Conservation (phyloP, 306 rosid genomes). For the Glycine latifolia region DNA sequence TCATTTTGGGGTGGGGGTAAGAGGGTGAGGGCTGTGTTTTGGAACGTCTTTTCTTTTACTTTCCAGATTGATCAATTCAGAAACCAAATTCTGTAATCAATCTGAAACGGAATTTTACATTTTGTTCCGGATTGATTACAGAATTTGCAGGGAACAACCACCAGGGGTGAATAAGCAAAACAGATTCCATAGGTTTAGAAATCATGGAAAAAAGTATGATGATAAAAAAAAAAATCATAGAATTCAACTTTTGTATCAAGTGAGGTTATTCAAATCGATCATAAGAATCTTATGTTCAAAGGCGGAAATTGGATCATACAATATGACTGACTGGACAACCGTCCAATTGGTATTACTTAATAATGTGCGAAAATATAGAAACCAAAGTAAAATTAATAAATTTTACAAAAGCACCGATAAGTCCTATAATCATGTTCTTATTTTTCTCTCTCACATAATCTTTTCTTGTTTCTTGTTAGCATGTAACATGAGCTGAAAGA, state of each 20-base stretch:
- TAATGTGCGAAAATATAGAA: not conserved
- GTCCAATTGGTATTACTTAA: not conserved
- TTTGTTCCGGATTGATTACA: too few species aligned
- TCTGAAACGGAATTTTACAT: too few species aligned
- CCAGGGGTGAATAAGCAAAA: too few species aligned
- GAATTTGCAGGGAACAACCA: too few species aligned
- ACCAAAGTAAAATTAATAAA: not conserved
- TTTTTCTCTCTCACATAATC: not conserved
- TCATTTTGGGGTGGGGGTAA: too few species aligned
- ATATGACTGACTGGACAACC: not conserved
- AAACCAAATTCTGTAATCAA: too few species aligned
- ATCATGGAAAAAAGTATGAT: too few species aligned
- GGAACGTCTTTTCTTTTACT: too few species aligned
- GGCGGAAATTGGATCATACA: not conserved
- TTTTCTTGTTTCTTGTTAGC: not conserved
- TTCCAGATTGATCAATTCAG: too few species aligned
- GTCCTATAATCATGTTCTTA: too few species aligned
- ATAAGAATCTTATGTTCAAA: not conserved
- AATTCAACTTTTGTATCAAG: constrained; percentile 3
- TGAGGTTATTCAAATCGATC: not conserved
- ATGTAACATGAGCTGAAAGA: not conserved
- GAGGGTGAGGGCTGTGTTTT: too few species aligned
- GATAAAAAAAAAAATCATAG: not conserved
- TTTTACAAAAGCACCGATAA: not conserved
- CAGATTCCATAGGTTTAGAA: too few species aligned